Conservation (phyloP, 1,284 basidiomycete species). For the Cutaneotrichosporon cavernicola region DNA sequence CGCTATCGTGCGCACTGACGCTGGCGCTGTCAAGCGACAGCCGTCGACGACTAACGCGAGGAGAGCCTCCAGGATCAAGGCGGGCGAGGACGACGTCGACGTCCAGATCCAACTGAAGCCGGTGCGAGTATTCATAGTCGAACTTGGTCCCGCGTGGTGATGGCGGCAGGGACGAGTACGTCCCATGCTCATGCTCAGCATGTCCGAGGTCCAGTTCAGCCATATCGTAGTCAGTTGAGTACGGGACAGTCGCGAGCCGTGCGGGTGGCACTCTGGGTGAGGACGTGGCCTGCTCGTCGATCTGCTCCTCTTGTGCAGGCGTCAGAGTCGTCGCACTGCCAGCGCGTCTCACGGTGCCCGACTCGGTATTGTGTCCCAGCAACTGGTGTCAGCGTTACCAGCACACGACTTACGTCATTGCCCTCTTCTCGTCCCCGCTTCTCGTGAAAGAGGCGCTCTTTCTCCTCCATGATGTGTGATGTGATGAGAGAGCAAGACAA, state of each 20-base stretch:
- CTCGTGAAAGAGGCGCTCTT: background rate
- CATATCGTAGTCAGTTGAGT: constrained; percentile 7
- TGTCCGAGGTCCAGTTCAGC: constrained; percentile 11
- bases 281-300: background rate
- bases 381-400: background rate
- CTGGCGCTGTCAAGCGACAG: constrained; percentile 10
- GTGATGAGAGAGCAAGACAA: background rate
- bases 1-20: constrained; percentile 9
- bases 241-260: background rate
- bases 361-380: background rate
- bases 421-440: background rate
- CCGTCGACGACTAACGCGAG: background rate
- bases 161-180: constrained; percentile 48
- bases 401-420: background rate
- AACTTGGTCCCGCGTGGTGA: constrained; percentile 33
- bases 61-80: constrained; percentile 4
- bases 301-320: background rate
- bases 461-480: background rate
- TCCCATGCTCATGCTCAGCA: constrained; percentile 25
- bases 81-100: constrained; percentile 12
- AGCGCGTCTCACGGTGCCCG: background rate
- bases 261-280: background rate
- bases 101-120: constrained; percentile 7
- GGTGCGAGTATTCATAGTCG: constrained; percentile 4
- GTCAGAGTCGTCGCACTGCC: background rate